Evolutionary conservation across 2,329 filamentous ascomycete species (phyloP).

Genomic region (Epichloe uncinata): DNA sequence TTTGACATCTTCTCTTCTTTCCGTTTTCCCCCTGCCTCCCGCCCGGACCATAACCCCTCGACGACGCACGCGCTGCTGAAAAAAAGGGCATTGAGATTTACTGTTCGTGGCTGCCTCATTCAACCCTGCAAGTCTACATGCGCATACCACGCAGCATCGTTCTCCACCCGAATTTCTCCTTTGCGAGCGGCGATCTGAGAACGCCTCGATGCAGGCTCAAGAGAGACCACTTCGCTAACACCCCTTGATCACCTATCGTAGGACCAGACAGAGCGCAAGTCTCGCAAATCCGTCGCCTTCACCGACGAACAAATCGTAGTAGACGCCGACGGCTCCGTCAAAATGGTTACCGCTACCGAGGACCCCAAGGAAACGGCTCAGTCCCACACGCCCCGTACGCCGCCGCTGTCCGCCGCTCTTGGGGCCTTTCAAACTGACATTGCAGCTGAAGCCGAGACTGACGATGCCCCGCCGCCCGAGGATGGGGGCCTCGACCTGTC

Average conservation of each 20-base stretch:
- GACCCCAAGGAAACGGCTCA: constrained; percentile 70
- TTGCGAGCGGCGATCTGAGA: not conserved
- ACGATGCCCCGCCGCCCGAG: constrained; percentile 31
- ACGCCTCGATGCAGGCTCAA: not conserved
- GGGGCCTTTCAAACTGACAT: constrained; percentile 38
- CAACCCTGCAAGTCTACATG: not conserved
- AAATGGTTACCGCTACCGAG: constrained; percentile 57
- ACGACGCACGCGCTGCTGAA: not conserved
- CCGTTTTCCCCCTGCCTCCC: not conserved
- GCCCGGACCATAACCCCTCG: not conserved
- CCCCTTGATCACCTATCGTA: constrained; percentile 1
- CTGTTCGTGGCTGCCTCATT: constrained; percentile 1
- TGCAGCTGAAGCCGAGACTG: constrained; percentile 28
- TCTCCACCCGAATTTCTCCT: not conserved
- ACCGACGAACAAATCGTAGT: constrained; percentile 79
- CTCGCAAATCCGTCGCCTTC: constrained; percentile 89
- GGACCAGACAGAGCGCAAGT: constrained; percentile 43
- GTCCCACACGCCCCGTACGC: constrained; percentile 61
- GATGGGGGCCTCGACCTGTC: constrained; percentile 44
- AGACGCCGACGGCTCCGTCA: constrained; percentile 78
- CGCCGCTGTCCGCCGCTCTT: constrained; percentile 41
- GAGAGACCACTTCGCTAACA: not conserved
- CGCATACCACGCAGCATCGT: no score
- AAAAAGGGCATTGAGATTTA: not conserved
- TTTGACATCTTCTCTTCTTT: not conserved